Conservation (phyloP, 805 yeast genomes). For the Wickerhamomyces rabaulensis region DNA sequence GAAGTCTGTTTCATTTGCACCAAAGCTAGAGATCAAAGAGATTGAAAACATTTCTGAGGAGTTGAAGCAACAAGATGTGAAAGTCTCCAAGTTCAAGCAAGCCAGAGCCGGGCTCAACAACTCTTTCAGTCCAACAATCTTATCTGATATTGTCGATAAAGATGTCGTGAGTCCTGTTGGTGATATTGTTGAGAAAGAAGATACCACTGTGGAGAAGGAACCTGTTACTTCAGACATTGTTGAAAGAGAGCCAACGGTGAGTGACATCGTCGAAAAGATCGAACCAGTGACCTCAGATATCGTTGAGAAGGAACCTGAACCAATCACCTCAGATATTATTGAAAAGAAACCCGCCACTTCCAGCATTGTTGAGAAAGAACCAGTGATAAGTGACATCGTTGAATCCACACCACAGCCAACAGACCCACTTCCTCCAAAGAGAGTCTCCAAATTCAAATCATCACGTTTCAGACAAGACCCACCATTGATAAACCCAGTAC, state of each 20-base stretch:
- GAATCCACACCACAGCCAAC: not conserved
- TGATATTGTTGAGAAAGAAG: not conserved
- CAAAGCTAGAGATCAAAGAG: slow-evolving; percentile 49
- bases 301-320: slow-evolving; percentile 2
- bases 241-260: not conserved
- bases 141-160: not conserved
- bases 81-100: slow-evolving; percentile 20
- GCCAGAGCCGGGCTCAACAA: slow-evolving; percentile 2
- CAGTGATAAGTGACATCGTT: slow-evolving; percentile 4
- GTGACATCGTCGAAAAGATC: not conserved
- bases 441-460: slow-evolving; percentile 27
- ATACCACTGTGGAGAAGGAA: not conserved
- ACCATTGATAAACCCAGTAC: not conserved
- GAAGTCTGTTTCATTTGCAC: slow-evolving; percentile 51
- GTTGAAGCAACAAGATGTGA: slow-evolving; percentile 26
- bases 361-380: slow-evolving; percentile 1
- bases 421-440: slow-evolving; percentile 8
- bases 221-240: not conserved
- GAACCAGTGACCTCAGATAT: slow-evolving; percentile 3
- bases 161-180: not conserved
- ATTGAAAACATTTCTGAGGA: slow-evolving; percentile 52
- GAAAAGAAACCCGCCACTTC: slow-evolving; percentile 4
- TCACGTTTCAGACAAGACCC: slow-evolving; percentile 2
- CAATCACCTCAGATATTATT: not conserved
- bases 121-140: not conserved